A percentile compares a stretch with the other conserved stretches of the same genome.
Conservation (phyloP, 176 grass and related monocot species). For the Aegilops longissima region DNA sequence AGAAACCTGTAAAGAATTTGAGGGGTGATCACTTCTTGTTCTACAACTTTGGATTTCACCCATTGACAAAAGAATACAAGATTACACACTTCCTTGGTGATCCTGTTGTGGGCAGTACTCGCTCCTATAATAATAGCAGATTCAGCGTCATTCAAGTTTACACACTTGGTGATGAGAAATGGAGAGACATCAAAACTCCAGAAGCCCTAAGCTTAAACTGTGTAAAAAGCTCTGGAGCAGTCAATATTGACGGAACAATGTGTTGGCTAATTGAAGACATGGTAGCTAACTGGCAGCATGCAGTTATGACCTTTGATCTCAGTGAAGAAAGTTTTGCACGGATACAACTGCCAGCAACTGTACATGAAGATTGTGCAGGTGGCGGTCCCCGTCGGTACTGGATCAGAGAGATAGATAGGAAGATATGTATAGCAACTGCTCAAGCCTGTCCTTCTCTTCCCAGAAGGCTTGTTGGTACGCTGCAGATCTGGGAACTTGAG, state of each 20-base stretch:
- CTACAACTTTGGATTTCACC: slow-evolving; percentile 28
- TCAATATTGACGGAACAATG: slow-evolving; percentile 16
- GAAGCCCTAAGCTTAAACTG: not conserved
- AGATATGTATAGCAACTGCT: not conserved
- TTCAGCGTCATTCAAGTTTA: slow-evolving; percentile 29
- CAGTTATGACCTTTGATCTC: slow-evolving; percentile 38
- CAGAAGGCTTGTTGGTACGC: not conserved
- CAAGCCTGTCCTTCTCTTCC: not conserved
- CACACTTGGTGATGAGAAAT: slow-evolving; percentile 29
- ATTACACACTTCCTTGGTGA: slow-evolving; percentile 21
- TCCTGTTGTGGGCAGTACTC: not conserved
- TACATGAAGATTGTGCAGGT: not conserved
- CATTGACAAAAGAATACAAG: slow-evolving; percentile 29
- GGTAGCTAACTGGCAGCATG: not conserved
- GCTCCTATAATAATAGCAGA: not conserved
- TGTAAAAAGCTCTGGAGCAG: not conserved
- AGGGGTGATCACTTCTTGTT: slow-evolving; percentile 2
- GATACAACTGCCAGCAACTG: slow-evolving; percentile 12
- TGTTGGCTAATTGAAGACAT: slow-evolving; percentile 26
- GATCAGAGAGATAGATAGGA: slow-evolving; percentile 22
- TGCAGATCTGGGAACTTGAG: slow-evolving; percentile 33
- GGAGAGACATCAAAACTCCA: slow-evolving; percentile 18
- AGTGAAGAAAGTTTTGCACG: not conserved
- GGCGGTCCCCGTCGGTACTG: not conserved
- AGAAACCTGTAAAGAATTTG: not conserved